These are phyloP conservation scores for Aureobasidium sp. DNA, from an alignment of 2,329 filamentous ascomycete genomes.

Conservation along the genomic window DNA sequence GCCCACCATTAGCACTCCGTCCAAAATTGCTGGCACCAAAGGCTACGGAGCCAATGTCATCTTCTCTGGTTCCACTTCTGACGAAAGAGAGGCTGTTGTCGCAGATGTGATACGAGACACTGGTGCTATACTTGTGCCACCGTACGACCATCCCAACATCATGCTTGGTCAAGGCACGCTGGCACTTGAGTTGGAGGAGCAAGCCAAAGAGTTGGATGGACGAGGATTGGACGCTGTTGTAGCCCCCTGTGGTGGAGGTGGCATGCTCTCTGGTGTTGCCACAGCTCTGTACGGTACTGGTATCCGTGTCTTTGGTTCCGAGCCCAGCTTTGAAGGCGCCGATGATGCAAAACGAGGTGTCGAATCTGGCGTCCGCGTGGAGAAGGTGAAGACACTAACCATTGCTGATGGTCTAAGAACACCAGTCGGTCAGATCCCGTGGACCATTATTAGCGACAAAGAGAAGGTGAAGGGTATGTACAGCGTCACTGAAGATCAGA, in stretches of 20 bases:
- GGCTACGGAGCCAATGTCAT: constrained; percentile 69
- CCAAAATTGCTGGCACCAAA: constrained; percentile 76
- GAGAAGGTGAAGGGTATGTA: constrained; percentile 63
- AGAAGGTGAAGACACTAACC: constrained; percentile 64
- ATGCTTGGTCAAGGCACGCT: constrained; percentile 90
- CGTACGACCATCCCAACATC: constrained; percentile 88
- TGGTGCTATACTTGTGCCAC: constrained; percentile 71
- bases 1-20: constrained; percentile 75
- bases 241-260: constrained; percentile 78
- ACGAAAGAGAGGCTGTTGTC: constrained; percentile 73
- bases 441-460: constrained; percentile 64
- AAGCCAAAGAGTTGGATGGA: constrained; percentile 48
- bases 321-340: constrained; percentile 72
- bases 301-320: constrained; percentile 74
- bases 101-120: constrained; percentile 60
- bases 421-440: constrained; percentile 67
- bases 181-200: constrained; percentile 70
- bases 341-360: constrained; percentile 74
- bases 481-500: constrained; percentile 73
- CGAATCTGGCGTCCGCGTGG: constrained; percentile 53
- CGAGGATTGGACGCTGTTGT: constrained; percentile 48
- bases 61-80: constrained; percentile 72
- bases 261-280: constrained; percentile 76
- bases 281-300: constrained; percentile 64
- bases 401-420: constrained; percentile 86